These are phyloP conservation scores for Oryza nivara DNA, from an alignment of 176 grass and related monocot species.

Conservation along the genomic window DNA sequence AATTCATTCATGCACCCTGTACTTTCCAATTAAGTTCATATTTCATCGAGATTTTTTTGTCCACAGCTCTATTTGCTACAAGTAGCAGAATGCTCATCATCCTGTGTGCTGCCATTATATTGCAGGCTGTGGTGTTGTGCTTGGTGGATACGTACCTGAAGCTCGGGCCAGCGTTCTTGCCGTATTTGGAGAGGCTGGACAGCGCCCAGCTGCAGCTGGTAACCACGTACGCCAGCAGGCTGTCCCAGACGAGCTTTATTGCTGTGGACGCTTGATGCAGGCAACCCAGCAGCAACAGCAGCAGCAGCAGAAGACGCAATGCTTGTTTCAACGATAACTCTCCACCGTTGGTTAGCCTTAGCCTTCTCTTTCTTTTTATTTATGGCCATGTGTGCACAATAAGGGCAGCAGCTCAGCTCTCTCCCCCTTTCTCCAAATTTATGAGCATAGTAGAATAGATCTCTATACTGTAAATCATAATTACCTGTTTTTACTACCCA, in stretches of 20 bases:
- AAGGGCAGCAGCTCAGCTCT: background rate
- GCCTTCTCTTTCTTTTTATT: background rate
- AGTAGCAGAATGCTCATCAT: background rate
- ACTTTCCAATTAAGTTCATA: background rate
- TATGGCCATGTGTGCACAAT: constrained; percentile 21
- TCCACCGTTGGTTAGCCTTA: background rate
- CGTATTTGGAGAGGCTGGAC: constrained; percentile 47
- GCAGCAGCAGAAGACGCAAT: background rate
- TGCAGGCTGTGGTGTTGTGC: constrained; percentile 68
- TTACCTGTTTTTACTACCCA: constrained; percentile 2
- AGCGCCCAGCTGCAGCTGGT: constrained; percentile 45
- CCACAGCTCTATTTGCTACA: background rate
- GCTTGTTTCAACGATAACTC: constrained; percentile 15
- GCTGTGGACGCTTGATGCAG: constrained; percentile 39
- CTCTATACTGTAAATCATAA: background rate
- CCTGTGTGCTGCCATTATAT: background rate
- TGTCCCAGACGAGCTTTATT: constrained; percentile 57
- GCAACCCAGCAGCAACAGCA: background rate
- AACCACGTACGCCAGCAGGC: constrained; percentile 53
- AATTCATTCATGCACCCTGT: background rate
- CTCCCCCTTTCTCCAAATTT: background rate
- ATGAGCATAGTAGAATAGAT: constrained; percentile 27
- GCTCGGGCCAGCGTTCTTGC: constrained; percentile 69
- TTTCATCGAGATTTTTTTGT: background rate
- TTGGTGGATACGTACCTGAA: constrained; percentile 82